These are phyloP conservation scores for Trametes maxima DNA, from an alignment of 768 basidiomycete species.

Conservation along the genomic window DNA sequence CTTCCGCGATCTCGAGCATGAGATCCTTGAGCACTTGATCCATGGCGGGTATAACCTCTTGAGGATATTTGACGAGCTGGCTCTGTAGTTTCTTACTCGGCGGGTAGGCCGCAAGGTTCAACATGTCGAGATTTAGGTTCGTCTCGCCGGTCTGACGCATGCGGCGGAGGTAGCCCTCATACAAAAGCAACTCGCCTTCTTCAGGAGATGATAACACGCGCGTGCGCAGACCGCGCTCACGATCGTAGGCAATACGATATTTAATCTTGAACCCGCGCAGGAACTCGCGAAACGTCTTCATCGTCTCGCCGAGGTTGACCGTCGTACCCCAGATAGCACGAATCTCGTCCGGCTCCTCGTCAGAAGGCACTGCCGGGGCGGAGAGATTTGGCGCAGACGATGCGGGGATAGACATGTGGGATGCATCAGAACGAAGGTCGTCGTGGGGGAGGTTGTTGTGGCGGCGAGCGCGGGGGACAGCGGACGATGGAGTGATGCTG, in stretches of 20 bases:
- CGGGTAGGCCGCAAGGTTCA: conserved; percentile 86
- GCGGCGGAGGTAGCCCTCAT: conserved; percentile 78
- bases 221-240: conserved; percentile 56
- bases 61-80: conserved; percentile 91
- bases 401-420: conserved; percentile 55
- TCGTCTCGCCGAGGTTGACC: conserved; percentile 87
- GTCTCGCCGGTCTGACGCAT: conserved; percentile 94
- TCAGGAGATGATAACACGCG: conserved; percentile 58
- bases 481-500: conserved; percentile 52
- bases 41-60: conserved; percentile 96
- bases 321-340: conserved; percentile 98
- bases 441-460: conserved; percentile 38
- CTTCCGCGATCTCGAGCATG: conserved; percentile 85
- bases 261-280: conserved; percentile 92
- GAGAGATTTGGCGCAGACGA: conserved; percentile 62
- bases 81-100: conserved; percentile 78
- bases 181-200: conserved; percentile 68
- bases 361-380: conserved; percentile 60
- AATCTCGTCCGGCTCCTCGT: conserved; percentile 82
- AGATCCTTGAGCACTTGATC: conserved; percentile 94
- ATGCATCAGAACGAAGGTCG: conserved; percentile 61
- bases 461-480: conserved; percentile 44
- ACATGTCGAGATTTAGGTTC: conserved; percentile 87
- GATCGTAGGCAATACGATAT: conserved; percentile 76
- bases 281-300: conserved; percentile 89